Evolutionary conservation across 768 basidiomycete genomes (phyloP).

Genomic region (Collybiopsis luxurians): DNA sequence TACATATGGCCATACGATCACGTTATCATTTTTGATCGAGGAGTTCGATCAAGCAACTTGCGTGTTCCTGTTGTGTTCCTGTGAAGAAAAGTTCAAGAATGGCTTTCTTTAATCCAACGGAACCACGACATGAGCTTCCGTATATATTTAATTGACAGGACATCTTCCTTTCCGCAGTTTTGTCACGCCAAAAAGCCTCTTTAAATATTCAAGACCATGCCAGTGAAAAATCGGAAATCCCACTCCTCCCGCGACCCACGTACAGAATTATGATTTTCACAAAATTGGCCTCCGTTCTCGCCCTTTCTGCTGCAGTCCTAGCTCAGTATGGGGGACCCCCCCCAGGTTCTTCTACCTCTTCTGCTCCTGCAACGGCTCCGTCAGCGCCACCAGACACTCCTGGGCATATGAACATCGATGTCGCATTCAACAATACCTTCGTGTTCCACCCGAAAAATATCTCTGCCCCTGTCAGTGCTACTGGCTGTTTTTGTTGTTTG

Average conservation of each 20-base stretch:
- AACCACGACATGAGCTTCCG: neutral
- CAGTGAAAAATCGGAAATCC: neutral
- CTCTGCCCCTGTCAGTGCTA: slow-evolving; percentile 39
- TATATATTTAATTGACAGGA: neutral
- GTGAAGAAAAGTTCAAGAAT: slow-evolving; percentile 6
- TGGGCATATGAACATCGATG: slow-evolving; percentile 42
- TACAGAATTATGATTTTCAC: slow-evolving; percentile 5
- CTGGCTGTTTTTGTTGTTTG: too few relatives aligned
- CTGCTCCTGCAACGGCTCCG: slow-evolving; percentile 27
- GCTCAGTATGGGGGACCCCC: slow-evolving; percentile 3
- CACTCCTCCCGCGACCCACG: neutral
- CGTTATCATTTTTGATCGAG: slow-evolving; percentile 7
- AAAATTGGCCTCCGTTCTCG: neutral
- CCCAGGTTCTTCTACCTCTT: neutral
- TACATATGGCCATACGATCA: too few relatives aligned
- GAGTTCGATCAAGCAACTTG: too few relatives aligned
- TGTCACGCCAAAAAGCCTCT: slow-evolving; percentile 1
- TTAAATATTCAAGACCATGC: neutral
- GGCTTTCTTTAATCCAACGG: neutral
- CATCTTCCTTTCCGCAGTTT: slow-evolving; percentile 3
- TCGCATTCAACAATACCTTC: slow-evolving; percentile 33
- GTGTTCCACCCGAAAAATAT: slow-evolving; percentile 44
- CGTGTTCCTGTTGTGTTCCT: too few relatives aligned
- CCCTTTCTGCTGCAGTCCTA: neutral
- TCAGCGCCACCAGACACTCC: slow-evolving; percentile 36